phyloP scores from a whole-genome alignment of 192 early-diverging fungal genomes.

The Linnemannia schmuckeri region DNA sequence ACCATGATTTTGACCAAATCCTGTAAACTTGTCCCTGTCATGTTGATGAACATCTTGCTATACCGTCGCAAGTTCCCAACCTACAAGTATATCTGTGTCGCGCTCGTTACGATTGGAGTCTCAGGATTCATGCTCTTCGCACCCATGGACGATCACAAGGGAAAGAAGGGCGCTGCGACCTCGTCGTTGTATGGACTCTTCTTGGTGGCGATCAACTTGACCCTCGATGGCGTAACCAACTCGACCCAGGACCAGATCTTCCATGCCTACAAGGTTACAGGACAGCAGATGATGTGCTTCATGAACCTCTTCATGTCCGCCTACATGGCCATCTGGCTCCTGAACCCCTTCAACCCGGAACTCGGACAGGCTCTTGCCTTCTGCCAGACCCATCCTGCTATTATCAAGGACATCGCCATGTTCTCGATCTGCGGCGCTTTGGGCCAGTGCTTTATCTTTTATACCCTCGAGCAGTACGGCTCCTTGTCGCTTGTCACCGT shows the following conservation, averaged over 20 bases:
- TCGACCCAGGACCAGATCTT: constrained; percentile 97
- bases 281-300: constrained; percentile 97
- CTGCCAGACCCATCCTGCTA: constrained; percentile 80
- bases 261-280: constrained; percentile 82
- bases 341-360: constrained; percentile 87
- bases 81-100: constrained; percentile 92
- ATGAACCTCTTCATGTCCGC: constrained; percentile 91
- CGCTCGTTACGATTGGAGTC: constrained; percentile 90
- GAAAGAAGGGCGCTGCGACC: constrained; percentile 61
- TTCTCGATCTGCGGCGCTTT: constrained; percentile 94
- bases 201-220: constrained; percentile 86
- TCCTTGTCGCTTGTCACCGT: constrained; percentile 92
- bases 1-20: constrained; percentile 97
- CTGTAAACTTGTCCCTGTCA: constrained; percentile 96
- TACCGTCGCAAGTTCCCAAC: constrained; percentile 88
- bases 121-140: constrained; percentile 94
- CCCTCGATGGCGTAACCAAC: constrained; percentile 95
- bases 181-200: constrained; percentile 85
- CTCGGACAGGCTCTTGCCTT: constrained; percentile 81
- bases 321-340: constrained; percentile 81
- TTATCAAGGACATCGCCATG: constrained; percentile 86
- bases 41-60: constrained; percentile 94
- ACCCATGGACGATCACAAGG: constrained; percentile 55
- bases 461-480: constrained; percentile 92
- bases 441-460: constrained; percentile 99